A percentile compares a stretch with the other conserved stretches of the same genome.
Conservation (phyloP, 2,329 filamentous ascomycete species). For the Penicillium sp. region DNA sequence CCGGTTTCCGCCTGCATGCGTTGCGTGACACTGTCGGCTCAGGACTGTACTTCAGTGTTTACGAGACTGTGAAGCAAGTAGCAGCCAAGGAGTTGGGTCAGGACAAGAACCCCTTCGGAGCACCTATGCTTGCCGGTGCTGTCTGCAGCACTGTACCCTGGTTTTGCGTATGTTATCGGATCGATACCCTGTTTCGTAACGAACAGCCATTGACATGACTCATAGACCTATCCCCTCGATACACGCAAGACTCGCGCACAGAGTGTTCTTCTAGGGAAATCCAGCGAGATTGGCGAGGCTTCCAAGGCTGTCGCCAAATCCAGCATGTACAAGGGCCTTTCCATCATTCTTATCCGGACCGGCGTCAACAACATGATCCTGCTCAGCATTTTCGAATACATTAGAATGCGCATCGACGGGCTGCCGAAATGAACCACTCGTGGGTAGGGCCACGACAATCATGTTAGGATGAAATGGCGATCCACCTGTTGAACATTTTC, state of each 20-base stretch:
- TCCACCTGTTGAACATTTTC: not conserved
- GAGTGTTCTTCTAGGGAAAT: conserved; percentile 45
- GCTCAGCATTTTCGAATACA: conserved; percentile 47
- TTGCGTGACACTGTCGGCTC: conserved; percentile 47
- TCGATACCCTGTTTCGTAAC: no score
- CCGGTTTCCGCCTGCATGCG: conserved; percentile 46
- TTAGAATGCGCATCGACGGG: conserved; percentile 44
- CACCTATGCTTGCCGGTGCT: conserved; percentile 45
- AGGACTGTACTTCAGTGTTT: conserved; percentile 47
- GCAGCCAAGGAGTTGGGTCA: conserved; percentile 44
- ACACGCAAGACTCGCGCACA: conserved; percentile 50
- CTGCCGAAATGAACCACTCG: conserved; percentile 27
- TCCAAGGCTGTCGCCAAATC: conserved; percentile 40
- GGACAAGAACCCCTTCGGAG: conserved; percentile 44
- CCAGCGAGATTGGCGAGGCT: conserved; percentile 42
- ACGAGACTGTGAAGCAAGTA: conserved; percentile 48
- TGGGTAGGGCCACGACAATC: not conserved
- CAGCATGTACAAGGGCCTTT: conserved; percentile 49
- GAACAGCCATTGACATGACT: conserved; percentile 1
- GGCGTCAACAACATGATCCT: conserved; percentile 50
- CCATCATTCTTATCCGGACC: conserved; percentile 47
- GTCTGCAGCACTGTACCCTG: conserved; percentile 49
- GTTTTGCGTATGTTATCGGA: conserved; percentile 41
- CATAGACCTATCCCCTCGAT: conserved; percentile 48
- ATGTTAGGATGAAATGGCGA: not conserved